Conservation (phyloP, 1,284 basidiomycete genomes). For the Ceratobasidium sp. region DNA sequence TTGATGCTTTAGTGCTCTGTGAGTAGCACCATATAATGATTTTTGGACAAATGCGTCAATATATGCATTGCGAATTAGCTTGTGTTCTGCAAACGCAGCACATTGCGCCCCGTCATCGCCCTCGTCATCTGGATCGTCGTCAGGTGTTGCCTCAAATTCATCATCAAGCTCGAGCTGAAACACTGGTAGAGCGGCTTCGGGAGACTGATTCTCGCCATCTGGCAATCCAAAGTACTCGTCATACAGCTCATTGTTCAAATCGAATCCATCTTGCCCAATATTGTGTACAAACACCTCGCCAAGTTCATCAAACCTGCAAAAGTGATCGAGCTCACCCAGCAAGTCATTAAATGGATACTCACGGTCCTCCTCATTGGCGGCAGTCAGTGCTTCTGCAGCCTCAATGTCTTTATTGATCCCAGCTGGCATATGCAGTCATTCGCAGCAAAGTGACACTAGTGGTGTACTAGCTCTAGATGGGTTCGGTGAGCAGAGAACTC, state of each 20-base stretch:
- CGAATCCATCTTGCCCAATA: not conserved
- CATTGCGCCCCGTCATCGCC: too few relatives aligned
- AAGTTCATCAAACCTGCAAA: not conserved
- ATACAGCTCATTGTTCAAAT: not conserved
- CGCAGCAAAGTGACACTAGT: too few relatives aligned
- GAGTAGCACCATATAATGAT: not conserved
- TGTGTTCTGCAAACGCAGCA: not conserved
- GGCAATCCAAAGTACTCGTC: too few relatives aligned
- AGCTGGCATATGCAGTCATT: too few relatives aligned
- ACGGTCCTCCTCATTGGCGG: not conserved
- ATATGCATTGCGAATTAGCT: not conserved
- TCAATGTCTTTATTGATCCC: too few relatives aligned
- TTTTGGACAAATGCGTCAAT: conserved; percentile 13
- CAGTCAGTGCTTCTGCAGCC: not conserved
- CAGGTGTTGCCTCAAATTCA: not conserved
- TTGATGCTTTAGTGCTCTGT: not conserved
- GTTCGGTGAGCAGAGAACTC: too few relatives aligned
- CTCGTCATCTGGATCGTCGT: not conserved
- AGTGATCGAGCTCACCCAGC: not conserved
- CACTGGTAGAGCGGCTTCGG: not conserved
- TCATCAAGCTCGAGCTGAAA: not conserved
- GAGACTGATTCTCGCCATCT: too few relatives aligned
- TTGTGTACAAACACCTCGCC: not conserved
- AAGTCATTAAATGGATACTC: not conserved
- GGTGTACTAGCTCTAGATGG: too few relatives aligned